A percentile compares a stretch with the other conserved stretches of the same genome.
Evolutionary conservation across 2,329 filamentous ascomycete genomes (phyloP).

Genomic region (Microascus cirrosus): DNA sequence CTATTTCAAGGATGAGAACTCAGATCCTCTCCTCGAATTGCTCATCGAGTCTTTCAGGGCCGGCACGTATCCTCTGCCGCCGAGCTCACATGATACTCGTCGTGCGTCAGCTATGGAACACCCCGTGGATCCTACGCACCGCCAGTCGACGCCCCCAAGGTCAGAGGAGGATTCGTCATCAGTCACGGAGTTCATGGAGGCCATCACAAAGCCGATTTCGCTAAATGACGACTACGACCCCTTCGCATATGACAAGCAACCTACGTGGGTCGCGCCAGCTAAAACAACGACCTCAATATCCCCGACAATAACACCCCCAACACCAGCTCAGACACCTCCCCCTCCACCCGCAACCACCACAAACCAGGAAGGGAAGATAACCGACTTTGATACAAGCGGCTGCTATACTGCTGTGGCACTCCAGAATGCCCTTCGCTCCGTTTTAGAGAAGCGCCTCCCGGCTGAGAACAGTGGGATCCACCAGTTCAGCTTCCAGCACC

Average conservation of each 20-base stretch:
- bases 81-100: neutral
- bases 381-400: constrained; percentile 27
- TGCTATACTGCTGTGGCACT: constrained; percentile 37
- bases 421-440: constrained; percentile 45
- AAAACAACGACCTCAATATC: constrained; percentile 13
- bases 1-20: constrained; percentile 33
- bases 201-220: neutral
- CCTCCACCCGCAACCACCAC: constrained; percentile 30
- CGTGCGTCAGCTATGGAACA: neutral
- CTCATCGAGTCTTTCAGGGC: constrained; percentile 34
- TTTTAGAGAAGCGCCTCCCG: constrained; percentile 40
- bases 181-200: neutral
- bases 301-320: constrained; percentile 20
- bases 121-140: too few relatives aligned
- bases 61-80: constrained; percentile 18
- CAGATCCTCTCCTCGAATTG: constrained; percentile 29
- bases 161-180: neutral
- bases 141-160: neutral
- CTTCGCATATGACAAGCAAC: constrained; percentile 21
- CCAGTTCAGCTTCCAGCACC: constrained; percentile 33
- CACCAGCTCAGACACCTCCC: constrained; percentile 30
- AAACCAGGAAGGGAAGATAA: constrained; percentile 23
- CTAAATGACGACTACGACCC: constrained; percentile 33
- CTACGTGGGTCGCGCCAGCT: constrained; percentile 7
- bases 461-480: constrained; percentile 32